A percentile compares a stretch with the other conserved stretches of the same genome.
Conservation (phyloP, 108 stramenopile genomes). For the Conticribra weissflogii region DNA sequence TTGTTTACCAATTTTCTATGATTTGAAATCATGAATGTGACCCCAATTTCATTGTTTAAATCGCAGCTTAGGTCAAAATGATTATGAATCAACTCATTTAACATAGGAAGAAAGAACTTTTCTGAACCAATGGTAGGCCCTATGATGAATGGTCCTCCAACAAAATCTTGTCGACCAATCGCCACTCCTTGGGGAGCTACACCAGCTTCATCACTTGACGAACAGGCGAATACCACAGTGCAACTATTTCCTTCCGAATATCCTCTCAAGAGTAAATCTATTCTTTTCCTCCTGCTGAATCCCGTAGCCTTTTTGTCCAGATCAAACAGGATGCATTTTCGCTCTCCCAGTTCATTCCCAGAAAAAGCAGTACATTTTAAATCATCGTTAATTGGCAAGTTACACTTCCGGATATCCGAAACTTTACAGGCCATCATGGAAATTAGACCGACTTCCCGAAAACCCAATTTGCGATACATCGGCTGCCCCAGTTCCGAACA, state of each 20-base stretch:
- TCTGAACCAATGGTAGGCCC: not conserved
- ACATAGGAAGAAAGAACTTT: not conserved
- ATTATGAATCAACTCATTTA: not conserved
- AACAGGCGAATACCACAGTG: not conserved
- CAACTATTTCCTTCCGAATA: not conserved
- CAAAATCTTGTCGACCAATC: not conserved
- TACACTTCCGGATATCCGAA: not conserved
- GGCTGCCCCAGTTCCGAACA: not conserved
- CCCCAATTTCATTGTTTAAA: not conserved
- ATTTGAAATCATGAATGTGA: conserved; percentile 3
- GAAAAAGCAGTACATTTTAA: not conserved
- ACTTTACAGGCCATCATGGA: not conserved
- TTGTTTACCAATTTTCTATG: not conserved
- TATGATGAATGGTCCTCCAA: not conserved
- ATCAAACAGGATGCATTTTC: not conserved
- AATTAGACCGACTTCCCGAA: not conserved
- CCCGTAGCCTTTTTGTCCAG: not conserved
- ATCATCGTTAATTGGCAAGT: not conserved
- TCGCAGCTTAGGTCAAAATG: not conserved
- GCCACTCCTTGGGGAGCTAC: not conserved
- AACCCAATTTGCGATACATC: conserved; percentile 6
- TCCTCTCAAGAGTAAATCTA: not conserved
- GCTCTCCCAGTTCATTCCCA: not conserved
- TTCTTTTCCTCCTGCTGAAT: not conserved
- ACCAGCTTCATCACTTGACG: not conserved